These are phyloP conservation scores for Juglanconis sp. DNA, from an alignment of 2,329 filamentous ascomycete genomes.

Conservation along the genomic window DNA sequence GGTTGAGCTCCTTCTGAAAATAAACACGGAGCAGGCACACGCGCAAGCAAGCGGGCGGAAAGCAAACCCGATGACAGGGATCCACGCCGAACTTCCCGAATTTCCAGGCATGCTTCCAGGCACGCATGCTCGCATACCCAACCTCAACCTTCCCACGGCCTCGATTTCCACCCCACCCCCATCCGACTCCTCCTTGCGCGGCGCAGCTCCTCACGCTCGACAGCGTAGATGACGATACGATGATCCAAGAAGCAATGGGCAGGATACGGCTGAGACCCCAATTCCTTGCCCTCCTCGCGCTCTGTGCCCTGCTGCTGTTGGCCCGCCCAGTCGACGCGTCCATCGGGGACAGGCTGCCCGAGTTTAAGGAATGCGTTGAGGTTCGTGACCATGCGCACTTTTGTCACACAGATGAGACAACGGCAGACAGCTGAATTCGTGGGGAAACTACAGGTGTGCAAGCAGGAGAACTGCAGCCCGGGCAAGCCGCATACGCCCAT, in stretches of 20 bases:
- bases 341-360: conserved; percentile 76
- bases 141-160: background rate
- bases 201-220: background rate
- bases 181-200: background rate
- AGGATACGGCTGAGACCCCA: conserved; percentile 27
- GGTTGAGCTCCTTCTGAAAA: no score
- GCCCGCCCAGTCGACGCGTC: conserved; percentile 61
- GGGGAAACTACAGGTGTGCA: conserved; percentile 63
- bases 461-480: conserved; percentile 71
- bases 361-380: conserved; percentile 83
- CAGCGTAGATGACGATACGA: conserved; percentile 17
- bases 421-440: background rate
- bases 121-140: background rate
- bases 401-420: background rate
- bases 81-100: no score
- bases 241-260: conserved; percentile 32
- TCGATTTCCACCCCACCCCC: background rate
- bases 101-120: no score
- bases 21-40: no score
- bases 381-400: conserved; percentile 47
- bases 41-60: no score
- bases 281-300: conserved; percentile 29
- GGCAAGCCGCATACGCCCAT: conserved; percentile 59
- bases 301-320: conserved; percentile 37
- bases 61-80: no score